A percentile compares a stretch with the other conserved stretches of the same genome.
phyloP scores from a whole-genome alignment of 768 basidiomycete species.

The Podaxis mareebaensis region DNA sequence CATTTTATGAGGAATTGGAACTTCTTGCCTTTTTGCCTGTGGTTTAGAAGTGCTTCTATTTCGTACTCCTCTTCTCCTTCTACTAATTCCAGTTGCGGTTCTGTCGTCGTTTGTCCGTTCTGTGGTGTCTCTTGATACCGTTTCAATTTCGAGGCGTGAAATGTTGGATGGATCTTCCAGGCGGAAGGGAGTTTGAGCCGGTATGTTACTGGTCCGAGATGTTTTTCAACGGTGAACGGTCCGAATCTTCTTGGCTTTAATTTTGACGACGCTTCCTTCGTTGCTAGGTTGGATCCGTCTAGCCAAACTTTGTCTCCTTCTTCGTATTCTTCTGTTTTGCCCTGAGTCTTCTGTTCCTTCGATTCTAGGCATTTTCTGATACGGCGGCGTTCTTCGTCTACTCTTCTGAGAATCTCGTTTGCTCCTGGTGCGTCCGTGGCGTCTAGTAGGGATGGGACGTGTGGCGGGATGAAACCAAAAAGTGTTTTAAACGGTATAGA shows the following conservation, averaged over 20 bases:
- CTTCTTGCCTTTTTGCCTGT: neutral
- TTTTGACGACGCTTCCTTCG: neutral
- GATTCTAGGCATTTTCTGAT: too few relatives aligned
- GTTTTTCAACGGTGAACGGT: constrained; percentile 20
- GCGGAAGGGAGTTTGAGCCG: constrained; percentile 11
- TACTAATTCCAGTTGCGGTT: constrained; percentile 13
- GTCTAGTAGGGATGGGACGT: neutral
- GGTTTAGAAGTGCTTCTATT: constrained; percentile 15
- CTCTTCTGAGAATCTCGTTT: neutral
- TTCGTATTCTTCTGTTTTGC: too few relatives aligned
- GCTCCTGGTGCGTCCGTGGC: neutral
- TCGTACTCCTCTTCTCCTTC: constrained; percentile 22
- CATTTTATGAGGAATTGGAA: constrained; percentile 16
- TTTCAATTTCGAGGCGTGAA: constrained; percentile 19
- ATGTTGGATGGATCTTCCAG: constrained; percentile 22
- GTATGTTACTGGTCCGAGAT: constrained; percentile 21
- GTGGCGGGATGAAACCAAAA: neutral
- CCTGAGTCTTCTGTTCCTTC: too few relatives aligned
- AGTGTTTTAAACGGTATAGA: neutral
- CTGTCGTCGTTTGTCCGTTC: constrained; percentile 15
- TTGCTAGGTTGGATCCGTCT: neutral
- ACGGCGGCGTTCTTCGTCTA: too few relatives aligned
- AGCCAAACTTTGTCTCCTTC: neutral
- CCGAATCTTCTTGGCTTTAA: constrained; percentile 18
- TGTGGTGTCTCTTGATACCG: constrained; percentile 17